These are phyloP conservation scores for Paspalum vaginatum DNA, from an alignment of 176 grass and related monocot species.

Conservation along the genomic window DNA sequence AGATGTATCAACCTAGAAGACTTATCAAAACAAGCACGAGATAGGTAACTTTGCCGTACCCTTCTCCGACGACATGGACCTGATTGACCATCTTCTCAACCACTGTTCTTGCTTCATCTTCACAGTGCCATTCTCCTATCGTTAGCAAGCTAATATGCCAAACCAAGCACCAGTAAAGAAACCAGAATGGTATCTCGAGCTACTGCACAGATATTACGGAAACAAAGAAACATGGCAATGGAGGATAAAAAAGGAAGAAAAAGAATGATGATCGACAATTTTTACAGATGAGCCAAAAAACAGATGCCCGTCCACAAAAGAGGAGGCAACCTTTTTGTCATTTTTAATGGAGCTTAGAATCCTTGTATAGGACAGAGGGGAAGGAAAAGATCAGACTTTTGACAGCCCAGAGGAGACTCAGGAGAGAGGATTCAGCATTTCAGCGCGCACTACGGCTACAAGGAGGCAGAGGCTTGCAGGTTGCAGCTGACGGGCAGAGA, in stretches of 20 bases:
- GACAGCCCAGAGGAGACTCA: conserved; percentile 1
- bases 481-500: conserved; percentile 22
- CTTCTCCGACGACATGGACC: conserved; percentile 91
- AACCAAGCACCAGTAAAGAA: conserved; percentile 38
- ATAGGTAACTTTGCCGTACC: conserved; percentile 52
- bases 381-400: conserved; percentile 4
- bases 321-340: neutral
- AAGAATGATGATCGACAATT: conserved; percentile 10
- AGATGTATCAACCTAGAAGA: neutral
- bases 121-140: conserved; percentile 78
- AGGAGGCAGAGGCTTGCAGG: conserved; percentile 21
- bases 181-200: conserved; percentile 1
- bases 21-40: conserved; percentile 18
- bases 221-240: conserved; percentile 23
- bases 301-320: conserved; percentile 13
- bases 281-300: conserved; percentile 18
- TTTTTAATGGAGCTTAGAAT: conserved; percentile 22
- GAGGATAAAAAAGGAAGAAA: neutral
- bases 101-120: conserved; percentile 68
- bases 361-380: neutral
- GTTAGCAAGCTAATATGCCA: conserved; percentile 67
- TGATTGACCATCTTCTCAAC: conserved; percentile 81
- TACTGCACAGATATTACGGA: neutral
- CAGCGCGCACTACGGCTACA: neutral
- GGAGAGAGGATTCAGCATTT: neutral